These are phyloP conservation scores for Forsythia suspensa DNA, from an alignment of 257 asterid genomes.

Conservation along the genomic window DNA sequence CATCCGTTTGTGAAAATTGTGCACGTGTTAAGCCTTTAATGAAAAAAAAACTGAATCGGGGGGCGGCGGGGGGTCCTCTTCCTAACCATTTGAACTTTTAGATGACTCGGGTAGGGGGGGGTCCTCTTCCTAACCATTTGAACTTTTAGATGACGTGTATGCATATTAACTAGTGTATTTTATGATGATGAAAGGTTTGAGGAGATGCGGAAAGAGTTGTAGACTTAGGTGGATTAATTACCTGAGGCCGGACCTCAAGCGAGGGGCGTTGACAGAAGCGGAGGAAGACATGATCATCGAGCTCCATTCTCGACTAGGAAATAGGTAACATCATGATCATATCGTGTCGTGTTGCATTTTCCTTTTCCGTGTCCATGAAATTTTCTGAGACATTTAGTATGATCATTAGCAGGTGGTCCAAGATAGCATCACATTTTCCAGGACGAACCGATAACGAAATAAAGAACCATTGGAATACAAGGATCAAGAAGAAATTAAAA, in stretches of 20 bases:
- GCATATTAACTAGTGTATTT: neutral
- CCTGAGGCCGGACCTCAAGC: slow-evolving; percentile 77
- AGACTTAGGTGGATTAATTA: slow-evolving; percentile 89
- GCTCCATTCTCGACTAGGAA: slow-evolving; percentile 78
- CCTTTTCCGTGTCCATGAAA: no score
- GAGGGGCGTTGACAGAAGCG: slow-evolving; percentile 77
- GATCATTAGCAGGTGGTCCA: slow-evolving; percentile 65
- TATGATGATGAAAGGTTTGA: slow-evolving; percentile 45
- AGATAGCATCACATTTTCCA: slow-evolving; percentile 76
- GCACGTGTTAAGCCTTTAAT: no score
- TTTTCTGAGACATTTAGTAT: neutral
- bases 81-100: neutral
- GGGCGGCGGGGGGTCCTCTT: neutral
- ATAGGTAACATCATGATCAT: slow-evolving; percentile 43
- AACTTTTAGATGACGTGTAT: neutral
- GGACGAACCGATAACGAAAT: slow-evolving; percentile 55
- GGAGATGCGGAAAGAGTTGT: slow-evolving; percentile 91
- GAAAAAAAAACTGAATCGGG: no score
- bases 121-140: neutral
- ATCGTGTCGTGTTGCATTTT: neutral
- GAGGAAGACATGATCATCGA: slow-evolving; percentile 85
- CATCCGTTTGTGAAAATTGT: no score
- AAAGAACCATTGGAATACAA: slow-evolving; percentile 59
- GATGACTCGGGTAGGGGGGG: neutral
- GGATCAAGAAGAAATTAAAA: slow-evolving; percentile 52